Percentiles rank a stretch among this genome's conserved stretches.
Conservation (phyloP, 495 filamentous ascomycete species). For the Annulohypoxylon bovei region DNA sequence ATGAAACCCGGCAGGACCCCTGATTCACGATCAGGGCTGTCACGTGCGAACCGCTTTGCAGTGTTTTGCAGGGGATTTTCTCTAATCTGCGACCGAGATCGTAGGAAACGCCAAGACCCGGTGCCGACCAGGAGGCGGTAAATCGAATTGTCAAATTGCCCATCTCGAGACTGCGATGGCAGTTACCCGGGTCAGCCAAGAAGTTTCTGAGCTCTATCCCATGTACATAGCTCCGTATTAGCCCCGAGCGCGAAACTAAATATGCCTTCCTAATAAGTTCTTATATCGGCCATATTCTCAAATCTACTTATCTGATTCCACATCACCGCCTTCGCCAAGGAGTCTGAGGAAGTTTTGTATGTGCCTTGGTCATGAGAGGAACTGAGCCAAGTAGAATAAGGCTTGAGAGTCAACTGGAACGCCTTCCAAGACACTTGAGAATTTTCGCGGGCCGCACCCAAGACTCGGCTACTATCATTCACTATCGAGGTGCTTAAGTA, state of each 20-base stretch:
- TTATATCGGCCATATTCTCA: constrained; percentile 3
- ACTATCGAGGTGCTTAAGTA: too few species aligned
- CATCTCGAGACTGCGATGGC: constrained; percentile 18
- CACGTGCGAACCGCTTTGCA: constrained; percentile 23
- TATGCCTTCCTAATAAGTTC: neutral
- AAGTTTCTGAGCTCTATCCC: constrained; percentile 6
- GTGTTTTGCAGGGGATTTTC: neutral
- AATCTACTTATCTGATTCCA: constrained; percentile 10
- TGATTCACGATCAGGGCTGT: constrained; percentile 37
- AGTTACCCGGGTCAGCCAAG: neutral
- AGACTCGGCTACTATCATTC: constrained; percentile 9
- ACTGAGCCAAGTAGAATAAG: neutral
- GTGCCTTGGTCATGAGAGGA: neutral
- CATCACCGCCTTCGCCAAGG: constrained; percentile 12
- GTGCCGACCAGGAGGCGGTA: constrained; percentile 2
- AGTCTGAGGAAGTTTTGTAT: neutral
- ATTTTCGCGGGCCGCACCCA: constrained; percentile 20
- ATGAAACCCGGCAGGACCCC: constrained; percentile 39
- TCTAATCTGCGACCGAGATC: constrained; percentile 16
- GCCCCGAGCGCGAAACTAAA: constrained; percentile 3
- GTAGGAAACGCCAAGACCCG: constrained; percentile 35
- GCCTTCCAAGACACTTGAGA: constrained; percentile 12
- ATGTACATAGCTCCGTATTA: constrained; percentile 2
- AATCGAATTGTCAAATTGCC: constrained; percentile 13
- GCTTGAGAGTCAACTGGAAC: constrained; percentile 25